phyloP scores from a whole-genome alignment of 2,329 filamentous ascomycete genomes.

The Exophiala bonariae region DNA sequence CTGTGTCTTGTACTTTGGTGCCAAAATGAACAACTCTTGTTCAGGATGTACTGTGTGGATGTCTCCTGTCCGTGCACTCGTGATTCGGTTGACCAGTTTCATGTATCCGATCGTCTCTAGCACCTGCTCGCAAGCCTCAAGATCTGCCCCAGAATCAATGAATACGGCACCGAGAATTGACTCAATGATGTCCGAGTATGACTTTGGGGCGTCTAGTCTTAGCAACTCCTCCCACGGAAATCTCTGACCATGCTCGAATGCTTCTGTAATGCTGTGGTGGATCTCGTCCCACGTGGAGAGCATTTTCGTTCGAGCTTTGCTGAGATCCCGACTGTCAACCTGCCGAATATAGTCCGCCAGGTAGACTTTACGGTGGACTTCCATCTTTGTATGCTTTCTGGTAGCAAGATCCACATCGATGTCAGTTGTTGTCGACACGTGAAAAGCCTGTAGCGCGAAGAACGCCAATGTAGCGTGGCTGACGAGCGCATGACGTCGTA shows the following conservation, averaged over 20 bases:
- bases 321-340: constrained; percentile 5
- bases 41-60: constrained; percentile 14
- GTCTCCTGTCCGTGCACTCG: constrained; percentile 9
- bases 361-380: constrained; percentile 29
- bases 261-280: constrained; percentile 49
- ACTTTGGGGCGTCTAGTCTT: constrained; percentile 68
- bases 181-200: constrained; percentile 82
- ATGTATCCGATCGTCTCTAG: constrained; percentile 64
- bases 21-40: constrained; percentile 1
- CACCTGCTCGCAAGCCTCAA: constrained; percentile 61
- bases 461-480: constrained; percentile 82
- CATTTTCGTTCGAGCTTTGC: constrained; percentile 7
- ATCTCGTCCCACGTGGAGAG: constrained; percentile 44
- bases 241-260: constrained; percentile 49
- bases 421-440: constrained; percentile 6
- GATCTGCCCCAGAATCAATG: constrained; percentile 68
- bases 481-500: constrained; percentile 71
- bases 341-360: constrained; percentile 21
- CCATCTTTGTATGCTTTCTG: constrained; percentile 22
- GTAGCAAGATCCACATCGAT: constrained; percentile 28
- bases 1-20: background rate
- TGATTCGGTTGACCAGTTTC: constrained; percentile 23
- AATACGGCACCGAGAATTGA: constrained; percentile 78
- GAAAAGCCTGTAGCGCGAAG: constrained; percentile 38
- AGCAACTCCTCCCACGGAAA: constrained; percentile 80